These are phyloP conservation scores for Phytophthora ramorum DNA, from an alignment of 352 stramenopile species.

Conservation along the genomic window DNA sequence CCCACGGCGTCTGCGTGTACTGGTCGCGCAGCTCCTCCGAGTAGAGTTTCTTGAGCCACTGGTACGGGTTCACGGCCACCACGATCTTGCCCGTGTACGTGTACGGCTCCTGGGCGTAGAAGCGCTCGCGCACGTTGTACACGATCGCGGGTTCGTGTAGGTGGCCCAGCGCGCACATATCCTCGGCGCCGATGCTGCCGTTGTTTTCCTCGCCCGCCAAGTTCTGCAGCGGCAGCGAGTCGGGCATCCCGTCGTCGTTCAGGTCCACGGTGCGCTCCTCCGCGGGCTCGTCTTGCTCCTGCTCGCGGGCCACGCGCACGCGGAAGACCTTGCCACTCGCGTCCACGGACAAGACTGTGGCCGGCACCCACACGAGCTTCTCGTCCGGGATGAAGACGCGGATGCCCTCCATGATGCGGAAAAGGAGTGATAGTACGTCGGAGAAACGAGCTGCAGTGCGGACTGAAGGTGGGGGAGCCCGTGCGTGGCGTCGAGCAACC, in stretches of 20 bases:
- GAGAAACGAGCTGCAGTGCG: constrained; percentile 7
- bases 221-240: constrained; percentile 84
- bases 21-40: constrained; percentile 70
- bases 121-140: constrained; percentile 91
- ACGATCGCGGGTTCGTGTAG: constrained; percentile 93
- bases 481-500: constrained; percentile 12
- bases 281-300: constrained; percentile 30
- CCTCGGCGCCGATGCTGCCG: constrained; percentile 63
- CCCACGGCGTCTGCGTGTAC: constrained; percentile 73
- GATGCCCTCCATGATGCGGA: constrained; percentile 68
- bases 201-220: constrained; percentile 10
- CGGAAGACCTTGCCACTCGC: constrained; percentile 65
- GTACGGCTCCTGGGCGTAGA: constrained; percentile 92
- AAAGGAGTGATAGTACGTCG: too few species aligned
- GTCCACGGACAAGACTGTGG: constrained; percentile 77
- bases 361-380: constrained; percentile 81
- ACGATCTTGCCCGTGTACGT: constrained; percentile 98
- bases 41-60: constrained; percentile 90
- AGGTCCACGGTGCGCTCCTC: constrained; percentile 75
- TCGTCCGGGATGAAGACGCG: constrained; percentile 87
- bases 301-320: constrained; percentile 57
- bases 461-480: constrained; percentile 1
- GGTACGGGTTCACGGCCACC: constrained; percentile 97
- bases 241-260: constrained; percentile 75
- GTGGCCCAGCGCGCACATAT: constrained; percentile 88